A percentile compares a stretch with the other conserved stretches of the same genome.
Conservation (phyloP, 106 monocot genomes). For the Platanthera zijinensis region DNA sequence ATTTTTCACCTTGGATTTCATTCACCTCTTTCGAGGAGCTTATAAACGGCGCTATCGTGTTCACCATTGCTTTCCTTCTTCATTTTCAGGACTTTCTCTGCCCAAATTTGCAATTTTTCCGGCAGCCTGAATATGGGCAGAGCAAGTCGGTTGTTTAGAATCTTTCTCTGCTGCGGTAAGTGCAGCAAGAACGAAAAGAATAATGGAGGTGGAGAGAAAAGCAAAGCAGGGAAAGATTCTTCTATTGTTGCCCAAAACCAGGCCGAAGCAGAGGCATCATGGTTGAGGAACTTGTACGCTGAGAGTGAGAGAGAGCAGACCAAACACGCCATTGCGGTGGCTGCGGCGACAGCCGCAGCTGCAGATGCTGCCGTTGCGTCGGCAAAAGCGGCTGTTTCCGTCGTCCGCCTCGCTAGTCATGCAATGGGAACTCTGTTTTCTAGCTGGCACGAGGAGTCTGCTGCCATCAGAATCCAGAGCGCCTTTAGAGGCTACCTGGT, state of each 20-base stretch:
- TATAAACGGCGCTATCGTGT: too few species aligned
- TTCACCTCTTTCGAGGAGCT: too few species aligned
- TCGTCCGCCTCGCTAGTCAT: constrained; percentile 38
- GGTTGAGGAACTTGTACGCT: neutral
- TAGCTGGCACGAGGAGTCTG: constrained; percentile 18
- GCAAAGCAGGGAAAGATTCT: neutral
- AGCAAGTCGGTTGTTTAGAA: neutral
- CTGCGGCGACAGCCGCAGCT: constrained; percentile 43
- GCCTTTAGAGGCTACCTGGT: constrained; percentile 57
- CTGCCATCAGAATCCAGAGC: constrained; percentile 50
- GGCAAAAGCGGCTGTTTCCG: constrained; percentile 42
- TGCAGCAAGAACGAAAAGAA: neutral
- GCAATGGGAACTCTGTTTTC: constrained; percentile 17
- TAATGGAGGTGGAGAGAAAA: neutral
- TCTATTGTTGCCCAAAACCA: neutral
- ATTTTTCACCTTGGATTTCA: too few species aligned
- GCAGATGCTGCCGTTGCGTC: constrained; percentile 56
- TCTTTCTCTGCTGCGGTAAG: neutral
- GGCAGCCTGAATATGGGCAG: neutral
- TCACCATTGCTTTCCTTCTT: neutral
- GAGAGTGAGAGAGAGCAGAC: constrained; percentile 24
- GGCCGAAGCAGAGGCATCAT: neutral
- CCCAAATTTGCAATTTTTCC: neutral
- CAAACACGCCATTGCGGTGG: constrained; percentile 44
- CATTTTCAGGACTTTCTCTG: neutral